A percentile compares a stretch with the other conserved stretches of the same genome.
These are phyloP conservation scores for Mortierella antarctica DNA, from an alignment of 192 early-diverging fungal species.

Conservation along the genomic window DNA sequence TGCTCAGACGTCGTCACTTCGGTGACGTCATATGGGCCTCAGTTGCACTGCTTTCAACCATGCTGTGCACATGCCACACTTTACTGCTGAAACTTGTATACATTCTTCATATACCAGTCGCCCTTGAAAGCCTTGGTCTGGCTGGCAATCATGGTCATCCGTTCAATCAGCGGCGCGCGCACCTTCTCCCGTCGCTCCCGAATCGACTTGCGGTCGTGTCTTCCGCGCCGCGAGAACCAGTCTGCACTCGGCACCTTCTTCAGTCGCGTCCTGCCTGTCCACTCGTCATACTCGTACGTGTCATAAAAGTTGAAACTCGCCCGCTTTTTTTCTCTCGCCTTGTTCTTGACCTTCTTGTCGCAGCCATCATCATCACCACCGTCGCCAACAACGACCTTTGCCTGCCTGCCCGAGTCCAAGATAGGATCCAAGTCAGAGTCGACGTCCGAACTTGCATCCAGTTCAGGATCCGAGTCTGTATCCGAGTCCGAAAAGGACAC, in stretches of 20 bases:
- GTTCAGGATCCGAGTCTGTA: slow-evolving; percentile 9
- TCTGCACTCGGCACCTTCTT: slow-evolving; percentile 13
- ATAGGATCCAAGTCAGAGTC: too few relatives aligned
- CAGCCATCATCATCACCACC: slow-evolving; percentile 2
- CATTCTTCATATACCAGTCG: slow-evolving; percentile 52
- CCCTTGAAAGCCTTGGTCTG: slow-evolving; percentile 49
- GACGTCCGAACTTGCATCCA: background rate
- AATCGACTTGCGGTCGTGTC: slow-evolving; percentile 13
- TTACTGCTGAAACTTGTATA: slow-evolving; percentile 31
- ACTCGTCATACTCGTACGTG: slow-evolving; percentile 42
- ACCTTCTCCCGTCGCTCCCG: background rate
- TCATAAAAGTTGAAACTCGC: slow-evolving; percentile 5
- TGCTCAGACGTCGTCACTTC: too few relatives aligned
- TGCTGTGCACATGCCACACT: background rate
- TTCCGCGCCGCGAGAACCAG: slow-evolving; percentile 40
- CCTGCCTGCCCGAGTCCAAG: too few relatives aligned
- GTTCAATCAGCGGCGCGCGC: slow-evolving; percentile 30
- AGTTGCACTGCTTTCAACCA: background rate
- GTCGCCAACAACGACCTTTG: background rate
- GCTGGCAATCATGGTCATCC: slow-evolving; percentile 50
- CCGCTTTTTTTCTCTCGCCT: background rate
- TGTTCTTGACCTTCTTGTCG: background rate
- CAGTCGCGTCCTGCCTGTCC: slow-evolving; percentile 19
- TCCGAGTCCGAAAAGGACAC: background rate
- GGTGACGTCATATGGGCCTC: too few relatives aligned